Evolutionary conservation across 345 rosid species (phyloP), one percentile per base, ranked within the genome.

Genomic region (Eucalyptus curtisii): DNA sequence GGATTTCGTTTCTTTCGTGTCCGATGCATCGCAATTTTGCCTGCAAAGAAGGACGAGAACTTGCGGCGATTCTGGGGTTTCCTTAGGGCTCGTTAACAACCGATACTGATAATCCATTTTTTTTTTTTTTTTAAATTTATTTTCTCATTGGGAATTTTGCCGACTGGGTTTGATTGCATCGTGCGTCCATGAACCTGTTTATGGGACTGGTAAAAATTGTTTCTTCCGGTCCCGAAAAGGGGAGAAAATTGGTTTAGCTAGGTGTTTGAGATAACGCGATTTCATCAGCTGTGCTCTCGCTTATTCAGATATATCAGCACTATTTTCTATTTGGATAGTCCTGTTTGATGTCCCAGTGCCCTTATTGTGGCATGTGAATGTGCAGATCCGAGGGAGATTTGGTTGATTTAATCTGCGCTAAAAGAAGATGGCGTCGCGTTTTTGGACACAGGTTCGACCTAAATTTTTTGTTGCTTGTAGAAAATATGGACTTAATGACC

Each of bases 391-490:
- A 76, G 15, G 25, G 59, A 66, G n/a, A 11, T 48, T 87, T 87
- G 88, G 24, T 68, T 47, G 88, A 19, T 87, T 47, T 49, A 37
- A 8, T 68, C 80, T 68, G 85, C 15, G 13, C 80, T 68, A 47
- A 81, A 68, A 31, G 61, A 55, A 88, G 40, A 95, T 94, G 99
- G 89, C 94, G 6, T 96, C 98, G 2, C 90, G 92, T 48, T 96
- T 96, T 88, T 96, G 94, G 94, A 90, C 91, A 88, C 96, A 94
- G 97, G 99, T 96, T 92, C 92, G 90, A 86, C 53, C 90, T 85
- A 9, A 87, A 68, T 49, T 49, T 79, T 88, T 55, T 33, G 11
- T 53, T 17, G 45, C 82, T 22, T 40, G 27, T 76, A 76, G 84
- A 40, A 76, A 42, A 19, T 40, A 76, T 76, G 47, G 84, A 76